Evolutionary conservation across 2,329 filamentous ascomycete genomes (phyloP).

Genomic region (Colletotrichum cordylinicola): DNA sequence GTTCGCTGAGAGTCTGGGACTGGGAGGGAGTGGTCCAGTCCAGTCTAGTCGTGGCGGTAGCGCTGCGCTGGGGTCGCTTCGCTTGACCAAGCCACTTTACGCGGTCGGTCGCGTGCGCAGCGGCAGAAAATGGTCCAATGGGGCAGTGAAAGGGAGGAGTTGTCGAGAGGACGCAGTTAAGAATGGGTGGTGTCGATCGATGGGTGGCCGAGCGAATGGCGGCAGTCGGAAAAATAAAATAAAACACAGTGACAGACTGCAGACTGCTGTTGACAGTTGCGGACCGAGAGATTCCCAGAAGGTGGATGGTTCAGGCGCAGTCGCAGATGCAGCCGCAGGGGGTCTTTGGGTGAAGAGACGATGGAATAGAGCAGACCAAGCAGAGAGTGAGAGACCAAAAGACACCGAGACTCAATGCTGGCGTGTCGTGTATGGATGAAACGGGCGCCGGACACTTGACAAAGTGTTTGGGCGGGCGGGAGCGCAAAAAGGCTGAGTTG

Average conservation of each 20-base stretch:
- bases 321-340: not conserved
- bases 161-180: not conserved
- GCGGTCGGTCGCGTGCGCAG: constrained; percentile 22
- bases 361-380: not conserved
- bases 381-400: not conserved
- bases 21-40: not conserved
- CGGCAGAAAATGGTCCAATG: constrained; percentile 3
- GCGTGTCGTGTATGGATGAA: constrained; percentile 13
- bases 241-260: not conserved
- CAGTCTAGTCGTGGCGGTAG: constrained; percentile 6
- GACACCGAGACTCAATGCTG: not conserved
- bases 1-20: not conserved
- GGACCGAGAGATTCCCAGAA: not conserved
- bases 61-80: constrained; percentile 20
- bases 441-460: constrained; percentile 8
- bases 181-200: not conserved
- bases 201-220: not conserved
- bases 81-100: constrained; percentile 22
- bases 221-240: not conserved
- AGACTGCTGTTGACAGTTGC: not conserved
- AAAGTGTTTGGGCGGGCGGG: not conserved
- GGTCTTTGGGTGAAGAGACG: not conserved
- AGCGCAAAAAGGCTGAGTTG: not conserved
- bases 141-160: not conserved
- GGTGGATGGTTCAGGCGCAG: not conserved